Conservation (phyloP, 257 asterid species). For the Fraxinus quadrangulata region DNA sequence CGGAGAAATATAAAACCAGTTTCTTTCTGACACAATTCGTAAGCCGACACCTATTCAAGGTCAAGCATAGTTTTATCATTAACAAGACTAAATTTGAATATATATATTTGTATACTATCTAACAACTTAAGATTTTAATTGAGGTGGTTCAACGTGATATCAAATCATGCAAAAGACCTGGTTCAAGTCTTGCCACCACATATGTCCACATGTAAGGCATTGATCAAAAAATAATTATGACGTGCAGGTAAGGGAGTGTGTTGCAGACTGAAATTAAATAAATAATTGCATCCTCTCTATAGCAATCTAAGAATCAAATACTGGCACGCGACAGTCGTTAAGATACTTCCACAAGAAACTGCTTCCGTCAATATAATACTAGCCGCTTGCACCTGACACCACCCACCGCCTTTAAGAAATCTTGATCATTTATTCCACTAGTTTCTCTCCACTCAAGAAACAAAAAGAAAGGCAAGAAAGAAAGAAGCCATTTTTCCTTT, state of each 20-base stretch:
- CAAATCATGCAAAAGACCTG: not conserved
- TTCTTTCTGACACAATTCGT: conserved; percentile 4
- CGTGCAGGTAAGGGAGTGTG: not conserved
- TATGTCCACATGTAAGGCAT: not conserved
- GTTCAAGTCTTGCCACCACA: not conserved
- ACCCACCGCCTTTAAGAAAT: conserved; percentile 1
- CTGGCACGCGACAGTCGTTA: not conserved
- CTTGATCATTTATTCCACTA: conserved; percentile 10
- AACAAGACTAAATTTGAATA: not conserved
- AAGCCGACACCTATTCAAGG: conserved; percentile 24
- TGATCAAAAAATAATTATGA: not conserved
- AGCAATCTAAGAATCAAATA: conserved; percentile 7
- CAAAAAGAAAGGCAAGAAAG: not conserved
- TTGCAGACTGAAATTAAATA: not conserved
- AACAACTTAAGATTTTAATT: not conserved
- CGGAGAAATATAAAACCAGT: conserved; percentile 11
- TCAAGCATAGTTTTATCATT: conserved; percentile 10
- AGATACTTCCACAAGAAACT: conserved; percentile 5
- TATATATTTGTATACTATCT: not conserved
- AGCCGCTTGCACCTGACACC: not conserved
- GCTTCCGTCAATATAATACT: conserved; percentile 8
- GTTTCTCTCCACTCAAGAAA: conserved; percentile 4
- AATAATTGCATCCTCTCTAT: not conserved
- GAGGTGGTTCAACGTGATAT: not conserved
- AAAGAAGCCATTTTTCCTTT: not conserved